Base-by-base conservation (phyloP, 2,329 filamentous ascomycete species). In the Rhynchosporium secalis region DNA sequence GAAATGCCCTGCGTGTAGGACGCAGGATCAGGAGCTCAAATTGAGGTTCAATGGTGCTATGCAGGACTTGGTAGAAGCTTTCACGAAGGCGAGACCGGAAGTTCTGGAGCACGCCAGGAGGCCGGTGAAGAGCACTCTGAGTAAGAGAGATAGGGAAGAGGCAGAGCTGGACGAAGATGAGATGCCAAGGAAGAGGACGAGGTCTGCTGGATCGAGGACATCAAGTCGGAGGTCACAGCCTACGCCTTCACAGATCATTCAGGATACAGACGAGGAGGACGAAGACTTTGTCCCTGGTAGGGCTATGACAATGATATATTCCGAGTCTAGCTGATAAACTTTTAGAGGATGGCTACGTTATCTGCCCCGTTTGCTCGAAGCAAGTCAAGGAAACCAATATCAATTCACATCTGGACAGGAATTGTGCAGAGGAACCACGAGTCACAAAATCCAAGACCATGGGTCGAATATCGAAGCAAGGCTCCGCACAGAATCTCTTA, bases 1-100 rank as follows among this genome's bases (percentile, higher is more conserved):
- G 8, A 92, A 90, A 76, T 99, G 95, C 71, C 95, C 95, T 0
- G 81, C 91, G 1, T 99, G 95, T 76, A 87, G 92, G 57, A 79
- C 85, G 5, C 76, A 80, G 0, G 91, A 96, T 68, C 92, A 97
- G 74, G 92, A 94, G 73, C 83, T 91, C 64, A 95, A 91, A 74
- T 74, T 99, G 69, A 83, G 92, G 62, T 88, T 88, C 52, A 98
- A 98, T 74, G 90, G 88, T 83, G 87, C 89, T 0, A 80, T 98
- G 67, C 86, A 95, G 72, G 93, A 98, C 73, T 82, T 94, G 1
- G 90, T 96, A 8, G 87, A 91, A 45, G 84, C 87, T 0, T 99
- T 97, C 68, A 79, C 84, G 67, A 82, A 80, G 58, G 86, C 86
- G 4, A 82, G 94, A 60, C 75, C 82, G 3, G 77, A 78, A 26